phyloP scores from a whole-genome alignment of 352 stramenopile species.

The Pythium utonaiense region DNA sequence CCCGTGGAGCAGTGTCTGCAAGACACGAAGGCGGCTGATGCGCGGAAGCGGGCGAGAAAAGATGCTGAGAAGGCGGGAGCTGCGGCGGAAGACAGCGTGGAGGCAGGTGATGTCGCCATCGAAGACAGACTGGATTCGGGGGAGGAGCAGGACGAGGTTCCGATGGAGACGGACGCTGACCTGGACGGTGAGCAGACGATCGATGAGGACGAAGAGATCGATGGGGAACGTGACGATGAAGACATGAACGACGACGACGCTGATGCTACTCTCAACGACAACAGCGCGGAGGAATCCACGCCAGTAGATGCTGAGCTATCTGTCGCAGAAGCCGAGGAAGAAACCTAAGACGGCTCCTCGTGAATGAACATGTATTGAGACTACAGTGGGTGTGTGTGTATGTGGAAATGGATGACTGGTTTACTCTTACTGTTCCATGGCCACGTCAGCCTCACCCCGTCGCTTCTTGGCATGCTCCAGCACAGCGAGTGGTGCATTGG shows the following conservation, averaged over 20 bases:
- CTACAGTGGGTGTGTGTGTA: neutral
- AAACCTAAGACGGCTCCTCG: conserved; percentile 12
- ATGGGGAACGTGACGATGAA: conserved; percentile 15
- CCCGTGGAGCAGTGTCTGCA: conserved; percentile 67
- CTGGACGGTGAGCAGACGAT: conserved; percentile 26
- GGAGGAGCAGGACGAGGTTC: conserved; percentile 11
- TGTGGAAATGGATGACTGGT: neutral
- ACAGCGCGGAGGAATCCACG: conserved; percentile 4
- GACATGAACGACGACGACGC: conserved; percentile 18
- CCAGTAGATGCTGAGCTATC: conserved; percentile 7
- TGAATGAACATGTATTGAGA: neutral
- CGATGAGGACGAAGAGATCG: conserved; percentile 33
- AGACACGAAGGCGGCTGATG: conserved; percentile 48
- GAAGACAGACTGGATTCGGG: neutral
- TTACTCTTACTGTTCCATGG: conserved; percentile 33
- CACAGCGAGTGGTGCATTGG: conserved; percentile 47
- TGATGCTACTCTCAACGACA: conserved; percentile 1
- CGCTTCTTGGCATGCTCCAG: conserved; percentile 59
- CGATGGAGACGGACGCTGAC: conserved; percentile 22
- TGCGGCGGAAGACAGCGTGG: neutral
- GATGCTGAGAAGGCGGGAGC: conserved; percentile 14
- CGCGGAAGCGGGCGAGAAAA: conserved; percentile 30
- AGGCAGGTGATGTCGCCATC: neutral
- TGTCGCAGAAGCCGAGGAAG: conserved; percentile 23
- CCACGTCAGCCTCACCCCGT: conserved; percentile 43